Base-by-base conservation (phyloP, 805 yeast species). In the Ogataea naganishii region DNA sequence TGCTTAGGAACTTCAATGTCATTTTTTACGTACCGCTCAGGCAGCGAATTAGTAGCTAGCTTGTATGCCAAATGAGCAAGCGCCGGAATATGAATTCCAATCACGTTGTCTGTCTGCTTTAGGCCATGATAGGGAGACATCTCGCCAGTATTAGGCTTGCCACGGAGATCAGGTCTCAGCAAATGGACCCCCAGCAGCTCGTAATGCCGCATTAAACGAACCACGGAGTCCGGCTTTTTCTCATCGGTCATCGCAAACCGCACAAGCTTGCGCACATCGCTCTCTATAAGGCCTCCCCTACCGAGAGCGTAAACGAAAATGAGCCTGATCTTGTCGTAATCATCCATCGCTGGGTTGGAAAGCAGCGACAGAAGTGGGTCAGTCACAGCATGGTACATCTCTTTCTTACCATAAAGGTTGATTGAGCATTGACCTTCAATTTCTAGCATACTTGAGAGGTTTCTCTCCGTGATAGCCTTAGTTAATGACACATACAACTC, bases 351-450 rank as follows among this genome's bases (percentile, higher is more conserved):
- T 16, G 59, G 62, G 25, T 70, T 55, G 1, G 64, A 57, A 14
- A 89, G 59, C 14, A 76, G 48, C 4, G 57, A 63, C 18, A 88
- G 60, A 33, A 86, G 56, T 20, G 69, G 72, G 30, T 74, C 80
- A 3, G 60, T 53, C 3, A 53, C 40, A 19, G 80, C 75, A 15
- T 82, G 56, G 30, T 68, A 64, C 41, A 71, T 71, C 26, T 68
- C 66, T 40, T 70, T 70, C 17, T 66, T 67, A 3, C 89, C 86
- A 39, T 83, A 81, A 27, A 75, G 62, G 33, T 75, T 76, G 3
- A 85, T 82, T 4, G 80, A 72, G 39, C 86, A 66, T 13, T 77
- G 71, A 56, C 88, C 96, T 55, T 92, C 97, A 35, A 86, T 66
- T 39, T 83, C 92, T 1, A 95, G 84, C 13, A 82, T 63, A 36